Base-by-base conservation (phyloP, 2,329 filamentous ascomycete genomes). In the Hymenoscyphus infarciens region DNA sequence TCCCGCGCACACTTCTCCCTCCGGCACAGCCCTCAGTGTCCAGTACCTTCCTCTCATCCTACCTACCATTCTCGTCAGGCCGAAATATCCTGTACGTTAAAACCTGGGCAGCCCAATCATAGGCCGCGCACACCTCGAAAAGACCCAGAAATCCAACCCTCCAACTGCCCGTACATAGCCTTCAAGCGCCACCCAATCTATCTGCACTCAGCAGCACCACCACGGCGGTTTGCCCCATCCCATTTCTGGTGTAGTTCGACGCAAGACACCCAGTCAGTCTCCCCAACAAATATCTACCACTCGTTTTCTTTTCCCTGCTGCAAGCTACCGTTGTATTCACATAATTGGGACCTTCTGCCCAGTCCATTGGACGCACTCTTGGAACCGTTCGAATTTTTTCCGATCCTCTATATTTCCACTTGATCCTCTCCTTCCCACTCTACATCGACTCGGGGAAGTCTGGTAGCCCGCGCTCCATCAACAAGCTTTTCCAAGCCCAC, bases 41-140 rank as follows among this genome's bases (percentile, higher is more conserved):
- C n/a, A 22, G 42, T 49, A 49, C 42, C n/a, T 22, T 22, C 10
- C 19, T 22, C 19, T 11, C n/a, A 42, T n/a, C 7, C 39, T n/a
- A n/a, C 39, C 39, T 42, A 19, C 42, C n/a, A 49, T 49, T 49
- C 42, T 49, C 42, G 19, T 42, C 39, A 42, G 39, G 39, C 39
- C n/a, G 39, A 42, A 19, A 22, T 49, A 35, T 49, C 42, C 42
- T 49, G 42, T 49, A 49, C 42, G 42, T 25, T 49, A 22, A 22
- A 49, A 49, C 19, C 42, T 49, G 42, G 42, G n/a, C 42, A 49
- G 42, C 42, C 42, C 42, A 49, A 49, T 49, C 42, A 49, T 3
- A 6, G n/a, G 6, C 42, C 42, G 33, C 42, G 33, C 13, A 22
- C 10, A 19, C 42, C 42, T 49, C n/a, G 19, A 4, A 49, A 25